Percentiles rank a stretch among this genome's conserved stretches.
phyloP scores from a whole-genome alignment of 1,284 basidiomycete genomes.

The Rhodotorula sp. region DNA sequence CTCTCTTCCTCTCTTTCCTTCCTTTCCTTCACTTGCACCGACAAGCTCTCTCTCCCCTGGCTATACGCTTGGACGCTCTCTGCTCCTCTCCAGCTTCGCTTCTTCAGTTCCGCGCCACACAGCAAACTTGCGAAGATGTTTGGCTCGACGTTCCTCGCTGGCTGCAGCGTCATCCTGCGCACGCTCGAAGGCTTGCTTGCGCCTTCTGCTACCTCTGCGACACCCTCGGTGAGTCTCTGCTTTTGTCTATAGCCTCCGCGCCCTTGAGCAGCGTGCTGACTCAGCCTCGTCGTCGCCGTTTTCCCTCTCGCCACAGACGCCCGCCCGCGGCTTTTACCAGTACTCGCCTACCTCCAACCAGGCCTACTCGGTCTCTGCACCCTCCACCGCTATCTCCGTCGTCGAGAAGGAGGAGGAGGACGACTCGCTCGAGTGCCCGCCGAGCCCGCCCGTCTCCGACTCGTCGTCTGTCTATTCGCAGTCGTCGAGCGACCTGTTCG shows the following conservation, averaged over 20 bases:
- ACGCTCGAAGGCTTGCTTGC: not conserved
- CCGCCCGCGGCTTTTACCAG: too few species aligned
- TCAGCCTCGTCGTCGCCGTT: not conserved
- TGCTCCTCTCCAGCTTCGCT: too few species aligned
- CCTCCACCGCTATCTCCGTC: not conserved
- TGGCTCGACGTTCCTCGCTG: not conserved
- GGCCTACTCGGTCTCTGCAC: not conserved
- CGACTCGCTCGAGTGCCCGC: not conserved
- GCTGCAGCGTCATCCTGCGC: not conserved
- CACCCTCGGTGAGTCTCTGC: not conserved
- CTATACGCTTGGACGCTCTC: too few species aligned
- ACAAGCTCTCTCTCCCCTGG: too few species aligned
- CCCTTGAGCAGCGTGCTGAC: not conserved
- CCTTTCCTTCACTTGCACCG: too few species aligned
- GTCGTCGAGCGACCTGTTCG: not conserved
- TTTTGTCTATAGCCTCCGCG: not conserved
- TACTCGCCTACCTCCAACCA: not conserved
- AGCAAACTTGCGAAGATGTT: not conserved
- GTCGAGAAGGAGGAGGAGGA: not conserved
- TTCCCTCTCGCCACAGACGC: not conserved
- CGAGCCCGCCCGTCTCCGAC: constrained; percentile 2
- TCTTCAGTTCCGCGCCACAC: too few species aligned
- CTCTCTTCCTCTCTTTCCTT: too few species aligned
- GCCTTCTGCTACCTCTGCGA: not conserved
- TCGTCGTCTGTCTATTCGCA: not conserved